Percentiles rank a stretch among this genome's conserved stretches.
These are phyloP conservation scores for Zygoascus bituminiphila DNA, from an alignment of 805 yeast species.

Conservation along the genomic window DNA sequence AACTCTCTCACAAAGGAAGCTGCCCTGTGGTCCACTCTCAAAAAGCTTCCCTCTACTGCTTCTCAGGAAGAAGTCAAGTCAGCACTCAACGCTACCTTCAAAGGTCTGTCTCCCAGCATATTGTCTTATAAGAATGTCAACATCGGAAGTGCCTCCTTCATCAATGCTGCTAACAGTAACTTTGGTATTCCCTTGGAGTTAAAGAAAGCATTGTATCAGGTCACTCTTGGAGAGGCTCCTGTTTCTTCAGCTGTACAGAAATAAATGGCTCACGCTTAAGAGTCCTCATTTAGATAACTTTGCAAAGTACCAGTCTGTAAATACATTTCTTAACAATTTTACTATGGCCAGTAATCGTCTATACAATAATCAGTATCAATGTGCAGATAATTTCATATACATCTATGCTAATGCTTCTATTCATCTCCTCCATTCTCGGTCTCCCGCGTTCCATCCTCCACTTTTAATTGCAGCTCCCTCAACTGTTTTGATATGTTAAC, in stretches of 20 bases:
- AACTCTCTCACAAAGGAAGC: constrained; percentile 1
- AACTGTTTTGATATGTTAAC: constrained; percentile 9
- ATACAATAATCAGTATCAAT: too few species aligned
- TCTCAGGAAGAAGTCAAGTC: background rate
- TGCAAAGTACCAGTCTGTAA: too few species aligned
- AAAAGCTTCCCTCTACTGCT: background rate
- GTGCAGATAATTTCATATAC: too few species aligned
- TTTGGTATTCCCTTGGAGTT: background rate
- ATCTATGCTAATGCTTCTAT: too few species aligned
- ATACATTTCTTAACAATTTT: too few species aligned
- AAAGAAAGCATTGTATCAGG: constrained; percentile 1
- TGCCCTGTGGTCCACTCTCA: background rate
- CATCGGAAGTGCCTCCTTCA: background rate
- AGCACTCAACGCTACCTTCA: background rate
- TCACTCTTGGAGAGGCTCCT: constrained; percentile 1
- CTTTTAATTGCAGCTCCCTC: background rate
- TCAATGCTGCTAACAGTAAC: constrained; percentile 5
- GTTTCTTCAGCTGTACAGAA: background rate
- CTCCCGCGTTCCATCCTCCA: too few species aligned
- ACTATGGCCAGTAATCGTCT: too few species aligned
- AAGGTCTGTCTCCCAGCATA: background rate
- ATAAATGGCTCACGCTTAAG: background rate
- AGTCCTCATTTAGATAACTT: background rate
- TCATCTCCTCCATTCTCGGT: too few species aligned
- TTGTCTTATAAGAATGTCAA: background rate